phyloP scores from a whole-genome alignment of 257 asterid genomes.

The Solanum neorickii region DNA sequence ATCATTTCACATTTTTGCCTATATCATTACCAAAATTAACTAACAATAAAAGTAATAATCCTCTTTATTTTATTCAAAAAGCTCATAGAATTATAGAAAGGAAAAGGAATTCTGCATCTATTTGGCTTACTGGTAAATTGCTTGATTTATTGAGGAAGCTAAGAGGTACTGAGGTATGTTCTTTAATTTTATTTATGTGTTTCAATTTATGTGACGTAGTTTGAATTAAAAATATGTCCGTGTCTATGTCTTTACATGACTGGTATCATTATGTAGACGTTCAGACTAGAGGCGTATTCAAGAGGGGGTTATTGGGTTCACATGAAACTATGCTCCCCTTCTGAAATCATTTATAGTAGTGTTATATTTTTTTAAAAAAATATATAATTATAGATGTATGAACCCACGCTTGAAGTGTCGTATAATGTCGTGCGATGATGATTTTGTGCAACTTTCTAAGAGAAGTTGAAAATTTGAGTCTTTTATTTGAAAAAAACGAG shows the following conservation, averaged over 20 bases:
- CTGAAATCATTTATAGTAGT: no score
- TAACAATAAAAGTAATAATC: background rate
- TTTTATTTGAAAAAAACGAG: no score
- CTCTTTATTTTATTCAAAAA: conserved; percentile 28
- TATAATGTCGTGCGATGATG: no score
- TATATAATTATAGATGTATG: no score
- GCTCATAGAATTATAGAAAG: conserved; percentile 37
- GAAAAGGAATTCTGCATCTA: conserved; percentile 40
- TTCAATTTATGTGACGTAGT: background rate
- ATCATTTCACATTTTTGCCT: conserved; percentile 49
- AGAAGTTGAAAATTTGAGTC: no score
- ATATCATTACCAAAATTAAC: conserved; percentile 33
- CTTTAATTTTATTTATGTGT: background rate
- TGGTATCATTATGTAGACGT: background rate
- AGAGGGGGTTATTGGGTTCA: no score
- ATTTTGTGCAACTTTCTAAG: no score
- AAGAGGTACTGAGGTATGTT: conserved; percentile 53
- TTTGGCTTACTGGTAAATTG: conserved; percentile 32
- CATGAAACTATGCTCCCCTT: rapidly evolving
- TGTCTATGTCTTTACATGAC: background rate
- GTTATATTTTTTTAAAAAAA: no score
- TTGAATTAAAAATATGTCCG: no score
- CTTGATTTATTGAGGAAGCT: conserved; percentile 26
- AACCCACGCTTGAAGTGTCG: no score
- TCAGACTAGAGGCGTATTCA: background rate